phyloP scores from a whole-genome alignment of 2,329 filamentous ascomycete genomes.

The Thyridium curvatum region DNA sequence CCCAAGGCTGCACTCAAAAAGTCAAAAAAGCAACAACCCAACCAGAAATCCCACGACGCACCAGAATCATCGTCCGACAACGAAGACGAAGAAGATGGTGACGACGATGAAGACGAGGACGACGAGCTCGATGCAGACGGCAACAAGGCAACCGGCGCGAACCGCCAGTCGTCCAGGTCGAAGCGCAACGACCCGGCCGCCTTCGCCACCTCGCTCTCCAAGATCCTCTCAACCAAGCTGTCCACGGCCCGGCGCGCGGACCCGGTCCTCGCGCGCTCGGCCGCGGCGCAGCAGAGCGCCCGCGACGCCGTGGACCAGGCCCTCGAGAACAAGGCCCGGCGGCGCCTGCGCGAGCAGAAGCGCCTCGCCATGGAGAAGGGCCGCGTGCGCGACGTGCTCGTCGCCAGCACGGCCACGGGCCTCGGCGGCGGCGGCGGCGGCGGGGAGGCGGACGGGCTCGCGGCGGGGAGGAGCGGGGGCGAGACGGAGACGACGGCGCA shows the following conservation, averaged over 20 bases:
- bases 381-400: slow-evolving; percentile 78
- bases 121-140: slow-evolving; percentile 19
- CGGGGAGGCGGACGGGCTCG: slow-evolving; percentile 41
- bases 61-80: slow-evolving; percentile 19
- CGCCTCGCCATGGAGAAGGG: slow-evolving; percentile 77
- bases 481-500: slow-evolving; percentile 42
- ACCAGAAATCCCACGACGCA: too few relatives aligned
- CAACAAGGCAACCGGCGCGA: slow-evolving; percentile 24
- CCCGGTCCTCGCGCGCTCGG: slow-evolving; percentile 83
- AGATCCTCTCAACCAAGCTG: slow-evolving; percentile 87
- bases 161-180: slow-evolving; percentile 41
- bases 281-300: slow-evolving; percentile 64
- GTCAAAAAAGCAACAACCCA: too few relatives aligned
- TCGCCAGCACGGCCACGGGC: slow-evolving; percentile 28
- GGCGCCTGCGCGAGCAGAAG: slow-evolving; percentile 54
- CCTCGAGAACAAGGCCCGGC: slow-evolving; percentile 74
- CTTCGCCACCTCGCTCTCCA: slow-evolving; percentile 88
- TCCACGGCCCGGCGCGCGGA: slow-evolving; percentile 75
- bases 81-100: slow-evolving; percentile 25
- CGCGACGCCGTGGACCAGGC: slow-evolving; percentile 68
- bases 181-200: slow-evolving; percentile 90
- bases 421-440: slow-evolving; percentile 24
- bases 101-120: slow-evolving; percentile 25
- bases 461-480: slow-evolving; percentile 24
- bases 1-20: too few relatives aligned